Evolutionary conservation across 805 yeast species (phyloP).

Genomic region (Cyberlindnera lachancei): DNA sequence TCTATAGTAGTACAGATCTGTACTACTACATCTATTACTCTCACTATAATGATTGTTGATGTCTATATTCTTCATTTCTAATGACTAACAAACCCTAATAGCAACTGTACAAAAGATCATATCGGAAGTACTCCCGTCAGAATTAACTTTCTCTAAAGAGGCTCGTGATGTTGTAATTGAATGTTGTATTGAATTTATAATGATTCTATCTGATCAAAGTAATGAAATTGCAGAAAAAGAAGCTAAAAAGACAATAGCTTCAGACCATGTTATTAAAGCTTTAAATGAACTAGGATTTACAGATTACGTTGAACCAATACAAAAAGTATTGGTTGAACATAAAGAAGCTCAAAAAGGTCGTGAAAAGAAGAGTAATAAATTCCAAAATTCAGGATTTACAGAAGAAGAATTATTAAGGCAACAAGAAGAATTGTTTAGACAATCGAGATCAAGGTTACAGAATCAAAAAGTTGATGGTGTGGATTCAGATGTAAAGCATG

Average conservation of each 20-base stretch:
- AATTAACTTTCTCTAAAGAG: conserved; percentile 81
- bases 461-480: conserved; percentile 13
- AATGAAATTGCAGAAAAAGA: conserved; percentile 96
- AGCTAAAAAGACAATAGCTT: conserved; percentile 91
- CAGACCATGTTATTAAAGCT: conserved; percentile 92
- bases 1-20: no score
- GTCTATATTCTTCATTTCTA: no score
- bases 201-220: conserved; percentile 88
- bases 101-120: conserved; percentile 97
- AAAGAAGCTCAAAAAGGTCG: conserved; percentile 83
- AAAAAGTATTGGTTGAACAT: conserved; percentile 75
- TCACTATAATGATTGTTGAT: no score
- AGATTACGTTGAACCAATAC: conserved; percentile 76
- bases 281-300: conserved; percentile 79
- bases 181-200: conserved; percentile 91
- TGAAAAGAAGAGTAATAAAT: conserved; percentile 86
- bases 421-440: conserved; percentile 87
- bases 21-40: no score
- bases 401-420: conserved; percentile 90
- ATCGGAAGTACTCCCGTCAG: conserved; percentile 83
- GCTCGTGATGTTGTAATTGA: conserved; percentile 94
- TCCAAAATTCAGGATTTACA: conserved; percentile 83
- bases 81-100: no score
- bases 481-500: no score
- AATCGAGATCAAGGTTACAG: conserved; percentile 60